Conservation (phyloP, 108 stramenopile species). For the Schizochytrium sp. region DNA sequence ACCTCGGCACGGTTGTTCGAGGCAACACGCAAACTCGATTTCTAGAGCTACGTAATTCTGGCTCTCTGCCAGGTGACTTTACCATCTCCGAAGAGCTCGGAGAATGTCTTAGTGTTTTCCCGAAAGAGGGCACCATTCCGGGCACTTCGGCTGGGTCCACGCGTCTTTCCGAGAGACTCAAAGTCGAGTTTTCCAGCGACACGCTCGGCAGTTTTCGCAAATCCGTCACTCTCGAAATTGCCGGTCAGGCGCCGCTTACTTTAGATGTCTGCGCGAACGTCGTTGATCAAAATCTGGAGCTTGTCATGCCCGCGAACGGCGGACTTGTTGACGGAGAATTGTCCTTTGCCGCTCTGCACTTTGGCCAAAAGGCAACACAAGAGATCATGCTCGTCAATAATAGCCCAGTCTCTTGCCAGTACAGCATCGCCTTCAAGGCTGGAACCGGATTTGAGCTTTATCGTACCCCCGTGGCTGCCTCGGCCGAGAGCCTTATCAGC, state of each 20-base stretch:
- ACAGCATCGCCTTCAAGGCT: constrained; percentile 5
- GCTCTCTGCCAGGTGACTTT: not conserved
- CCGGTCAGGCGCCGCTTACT: not conserved
- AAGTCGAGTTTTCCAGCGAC: not conserved
- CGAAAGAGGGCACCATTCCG: not conserved
- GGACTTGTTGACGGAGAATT: not conserved
- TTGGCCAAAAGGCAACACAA: constrained; percentile 1
- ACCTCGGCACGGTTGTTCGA: not conserved
- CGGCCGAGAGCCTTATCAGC: not conserved
- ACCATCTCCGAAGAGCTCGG: not conserved
- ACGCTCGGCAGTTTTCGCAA: not conserved
- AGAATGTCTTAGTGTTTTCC: not conserved
- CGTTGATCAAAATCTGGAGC: constrained; percentile 17
- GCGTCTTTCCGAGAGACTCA: not conserved
- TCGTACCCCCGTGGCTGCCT: not conserved
- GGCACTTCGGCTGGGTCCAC: not conserved
- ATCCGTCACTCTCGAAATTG: not conserved
- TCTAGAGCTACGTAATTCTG: not conserved
- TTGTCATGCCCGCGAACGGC: not conserved
- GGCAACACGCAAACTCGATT: not conserved
- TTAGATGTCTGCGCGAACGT: constrained; percentile 26
- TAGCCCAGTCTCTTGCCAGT: constrained; percentile 20
- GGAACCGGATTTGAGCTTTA: constrained; percentile 6
- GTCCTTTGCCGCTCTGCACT: constrained; percentile 25
- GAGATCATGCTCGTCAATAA: constrained; percentile 27